A percentile compares a stretch with the other conserved stretches of the same genome.
Evolutionary conservation across 108 stramenopile species (phyloP).

Genomic region (Fistulifera solaris): DNA sequence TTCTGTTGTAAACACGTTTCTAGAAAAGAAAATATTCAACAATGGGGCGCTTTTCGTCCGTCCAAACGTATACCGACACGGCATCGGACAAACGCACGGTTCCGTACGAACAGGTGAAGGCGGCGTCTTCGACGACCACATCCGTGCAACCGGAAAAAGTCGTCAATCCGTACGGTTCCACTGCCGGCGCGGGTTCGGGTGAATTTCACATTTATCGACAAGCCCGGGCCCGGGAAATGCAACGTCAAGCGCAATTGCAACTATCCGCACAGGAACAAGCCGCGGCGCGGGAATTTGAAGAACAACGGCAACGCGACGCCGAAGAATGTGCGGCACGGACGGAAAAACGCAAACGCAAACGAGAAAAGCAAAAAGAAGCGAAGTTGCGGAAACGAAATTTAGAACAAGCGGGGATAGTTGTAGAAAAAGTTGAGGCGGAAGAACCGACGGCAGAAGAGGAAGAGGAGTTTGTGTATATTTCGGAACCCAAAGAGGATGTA

Average conservation of each 20-base stretch:
- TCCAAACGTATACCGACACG: conserved; percentile 82
- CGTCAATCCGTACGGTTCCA: conserved; percentile 84
- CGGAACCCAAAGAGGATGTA: too few species aligned
- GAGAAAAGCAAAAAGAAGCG: conserved; percentile 80
- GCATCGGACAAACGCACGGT: conserved; percentile 59
- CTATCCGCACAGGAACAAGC: conserved; percentile 30
- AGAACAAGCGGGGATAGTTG: conserved; percentile 35
- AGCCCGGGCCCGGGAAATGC: conserved; percentile 72
- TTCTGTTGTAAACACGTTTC: too few species aligned
- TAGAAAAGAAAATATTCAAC: too few species aligned
- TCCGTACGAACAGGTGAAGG: conserved; percentile 63
- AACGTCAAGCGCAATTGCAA: conserved; percentile 59
- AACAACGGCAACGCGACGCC: neutral
- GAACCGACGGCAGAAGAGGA: conserved; percentile 2
- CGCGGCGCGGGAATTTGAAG: conserved; percentile 38
- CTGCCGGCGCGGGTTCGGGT: conserved; percentile 78
- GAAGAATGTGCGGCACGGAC: conserved; percentile 3
- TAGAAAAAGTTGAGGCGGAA: neutral
- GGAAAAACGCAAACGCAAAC: conserved; percentile 50
- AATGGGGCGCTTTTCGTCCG: conserved; percentile 84
- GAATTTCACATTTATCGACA: conserved; percentile 91
- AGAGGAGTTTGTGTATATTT: conserved; percentile 39
- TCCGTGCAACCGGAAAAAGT: conserved; percentile 72
- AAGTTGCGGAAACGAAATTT: conserved; percentile 69
- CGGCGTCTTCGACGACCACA: neutral